phyloP scores from a whole-genome alignment of 1,139 yeast genomes.

The Hyphopichia fennica region DNA sequence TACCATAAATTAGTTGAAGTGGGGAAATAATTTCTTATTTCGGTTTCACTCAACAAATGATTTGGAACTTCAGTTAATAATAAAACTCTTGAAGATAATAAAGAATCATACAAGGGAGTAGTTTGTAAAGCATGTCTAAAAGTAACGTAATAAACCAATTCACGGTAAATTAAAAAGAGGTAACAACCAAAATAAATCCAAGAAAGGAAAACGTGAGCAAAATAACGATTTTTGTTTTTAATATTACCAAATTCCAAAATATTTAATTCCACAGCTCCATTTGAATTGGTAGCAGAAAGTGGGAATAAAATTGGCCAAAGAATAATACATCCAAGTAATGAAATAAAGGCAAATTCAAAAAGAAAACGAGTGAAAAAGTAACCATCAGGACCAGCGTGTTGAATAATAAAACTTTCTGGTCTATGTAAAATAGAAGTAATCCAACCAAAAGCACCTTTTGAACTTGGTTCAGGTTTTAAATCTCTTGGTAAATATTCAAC shows the following conservation, averaged over 20 bases:
- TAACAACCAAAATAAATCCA: constrained; percentile 66
- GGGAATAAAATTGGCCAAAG: constrained; percentile 82
- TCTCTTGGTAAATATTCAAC: constrained; percentile 43
- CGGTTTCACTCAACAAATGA: constrained; percentile 47
- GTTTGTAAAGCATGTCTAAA: constrained; percentile 68
- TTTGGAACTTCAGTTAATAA: constrained; percentile 63
- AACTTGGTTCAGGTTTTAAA: constrained; percentile 53
- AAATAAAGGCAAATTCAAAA: constrained; percentile 58
- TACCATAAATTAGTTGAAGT: constrained; percentile 61
- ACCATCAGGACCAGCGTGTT: constrained; percentile 85
- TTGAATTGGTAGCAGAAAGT: constrained; percentile 82
- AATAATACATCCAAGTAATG: constrained; percentile 62
- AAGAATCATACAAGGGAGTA: constrained; percentile 68
- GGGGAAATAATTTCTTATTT: constrained; percentile 58
- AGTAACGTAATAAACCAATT: constrained; percentile 64
- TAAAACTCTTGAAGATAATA: constrained; percentile 65
- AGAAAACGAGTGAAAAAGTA: constrained; percentile 81
- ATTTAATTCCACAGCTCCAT: constrained; percentile 50
- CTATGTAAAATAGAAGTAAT: constrained; percentile 47
- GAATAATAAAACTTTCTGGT: constrained; percentile 68
- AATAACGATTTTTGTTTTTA: constrained; percentile 55
- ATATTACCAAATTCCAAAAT: constrained; percentile 65
- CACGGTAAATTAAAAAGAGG: constrained; percentile 66
- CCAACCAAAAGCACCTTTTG: constrained; percentile 60
- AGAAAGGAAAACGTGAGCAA: constrained; percentile 71